These are phyloP conservation scores for Moesziomyces sp. DNA, from an alignment of 1,284 basidiomycete genomes.

Conservation along the genomic window DNA sequence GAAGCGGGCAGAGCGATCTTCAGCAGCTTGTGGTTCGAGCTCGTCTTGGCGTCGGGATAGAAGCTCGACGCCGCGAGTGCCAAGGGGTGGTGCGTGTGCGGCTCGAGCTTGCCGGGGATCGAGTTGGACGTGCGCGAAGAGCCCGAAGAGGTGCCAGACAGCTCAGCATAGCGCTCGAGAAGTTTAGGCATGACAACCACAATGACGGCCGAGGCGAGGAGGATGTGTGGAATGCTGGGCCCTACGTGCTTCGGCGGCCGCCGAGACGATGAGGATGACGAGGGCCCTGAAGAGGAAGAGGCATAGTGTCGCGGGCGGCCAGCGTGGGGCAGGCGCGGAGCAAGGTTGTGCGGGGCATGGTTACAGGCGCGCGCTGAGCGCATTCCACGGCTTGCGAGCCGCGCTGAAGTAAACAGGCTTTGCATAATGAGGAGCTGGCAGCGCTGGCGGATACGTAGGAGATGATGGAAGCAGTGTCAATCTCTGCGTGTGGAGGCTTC, in stretches of 20 bases:
- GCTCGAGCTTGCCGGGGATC: slow-evolving; percentile 29
- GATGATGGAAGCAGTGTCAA: neutral
- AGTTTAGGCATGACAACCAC: slow-evolving; percentile 7
- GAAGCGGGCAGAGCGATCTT: slow-evolving; percentile 22
- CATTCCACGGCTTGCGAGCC: neutral
- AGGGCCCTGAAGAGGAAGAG: neutral
- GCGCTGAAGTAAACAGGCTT: neutral
- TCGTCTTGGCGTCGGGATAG: slow-evolving; percentile 19
- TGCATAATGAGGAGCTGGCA: neutral
- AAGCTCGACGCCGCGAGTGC: slow-evolving; percentile 14
- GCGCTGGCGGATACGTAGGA: neutral
- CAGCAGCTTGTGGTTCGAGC: slow-evolving; percentile 28
- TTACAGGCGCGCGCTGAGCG: neutral
- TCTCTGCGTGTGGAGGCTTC: neutral
- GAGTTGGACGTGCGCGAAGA: slow-evolving; percentile 7
- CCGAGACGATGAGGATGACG: slow-evolving; percentile 15
- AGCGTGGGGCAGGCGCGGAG: neutral
- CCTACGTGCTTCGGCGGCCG: neutral
- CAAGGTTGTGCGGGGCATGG: neutral
- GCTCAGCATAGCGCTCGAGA: slow-evolving; percentile 17
- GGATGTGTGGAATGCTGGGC: slow-evolving; percentile 20
- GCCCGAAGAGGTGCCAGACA: slow-evolving; percentile 13
- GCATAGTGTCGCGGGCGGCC: too few species aligned
- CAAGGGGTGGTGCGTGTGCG: slow-evolving; percentile 21
- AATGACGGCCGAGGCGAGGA: slow-evolving; percentile 21